Conservation (phyloP, 768 basidiomycete genomes). For the Boletus insuetus region DNA sequence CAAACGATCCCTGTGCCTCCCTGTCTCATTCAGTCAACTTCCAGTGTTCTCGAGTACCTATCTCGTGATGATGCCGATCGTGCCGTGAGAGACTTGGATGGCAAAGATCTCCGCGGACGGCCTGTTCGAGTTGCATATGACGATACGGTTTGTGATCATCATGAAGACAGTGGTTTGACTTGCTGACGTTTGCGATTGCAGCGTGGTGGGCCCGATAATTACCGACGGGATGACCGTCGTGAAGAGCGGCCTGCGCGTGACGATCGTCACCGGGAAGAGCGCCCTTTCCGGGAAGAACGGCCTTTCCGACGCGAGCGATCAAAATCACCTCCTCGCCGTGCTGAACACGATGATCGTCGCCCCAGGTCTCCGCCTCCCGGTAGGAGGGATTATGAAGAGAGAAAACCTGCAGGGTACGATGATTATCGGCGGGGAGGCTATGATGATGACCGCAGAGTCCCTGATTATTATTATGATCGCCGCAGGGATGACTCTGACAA, state of each 20-base stretch:
- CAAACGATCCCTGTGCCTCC: neutral
- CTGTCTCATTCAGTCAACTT: conserved; percentile 2
- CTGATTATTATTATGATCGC: conserved; percentile 86
- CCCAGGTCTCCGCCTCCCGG: conserved; percentile 75
- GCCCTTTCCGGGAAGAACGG: conserved; percentile 49
- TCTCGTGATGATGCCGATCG: conserved; percentile 88
- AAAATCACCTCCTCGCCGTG: conserved; percentile 73
- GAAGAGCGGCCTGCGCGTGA: conserved; percentile 54
- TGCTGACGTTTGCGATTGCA: conserved; percentile 23
- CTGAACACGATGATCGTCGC: conserved; percentile 73
- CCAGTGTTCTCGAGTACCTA: conserved; percentile 87
- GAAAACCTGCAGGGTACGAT: conserved; percentile 91
- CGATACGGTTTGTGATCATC: conserved; percentile 48
- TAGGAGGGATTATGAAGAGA: conserved; percentile 79
- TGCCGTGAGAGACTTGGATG: conserved; percentile 84
- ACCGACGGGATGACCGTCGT: conserved; percentile 71
- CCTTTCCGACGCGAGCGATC: conserved; percentile 75
- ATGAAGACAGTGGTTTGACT: neutral
- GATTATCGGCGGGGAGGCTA: conserved; percentile 79
- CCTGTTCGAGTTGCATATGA: conserved; percentile 70
- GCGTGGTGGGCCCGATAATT: conserved; percentile 71
- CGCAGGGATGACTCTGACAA: conserved; percentile 73
- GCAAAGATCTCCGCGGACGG: conserved; percentile 83
- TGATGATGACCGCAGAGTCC: conserved; percentile 77
- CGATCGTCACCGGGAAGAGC: conserved; percentile 60